These are phyloP conservation scores for Clonostachys chloroleuca DNA, from an alignment of 2,329 filamentous ascomycete species.

Conservation along the genomic window DNA sequence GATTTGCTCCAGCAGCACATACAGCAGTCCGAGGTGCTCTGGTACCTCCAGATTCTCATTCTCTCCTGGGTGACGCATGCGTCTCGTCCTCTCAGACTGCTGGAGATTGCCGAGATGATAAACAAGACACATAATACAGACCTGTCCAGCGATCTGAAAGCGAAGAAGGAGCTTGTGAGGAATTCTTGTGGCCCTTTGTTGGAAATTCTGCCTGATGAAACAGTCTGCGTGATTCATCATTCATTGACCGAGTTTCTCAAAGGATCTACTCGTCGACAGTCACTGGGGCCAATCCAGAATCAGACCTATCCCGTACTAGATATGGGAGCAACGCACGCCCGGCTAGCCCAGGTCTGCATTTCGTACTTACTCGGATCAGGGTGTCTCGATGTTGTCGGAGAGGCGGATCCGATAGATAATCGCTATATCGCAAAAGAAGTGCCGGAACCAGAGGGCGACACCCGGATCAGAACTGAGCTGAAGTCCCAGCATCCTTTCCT, in stretches of 20 bases:
- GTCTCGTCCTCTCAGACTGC: neutral
- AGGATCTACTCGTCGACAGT: neutral
- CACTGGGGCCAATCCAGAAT: neutral
- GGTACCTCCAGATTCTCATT: neutral
- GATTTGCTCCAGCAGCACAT: neutral
- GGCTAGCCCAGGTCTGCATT: neutral
- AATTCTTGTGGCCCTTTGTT: neutral
- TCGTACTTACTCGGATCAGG: neutral
- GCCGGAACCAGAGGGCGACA: no score
- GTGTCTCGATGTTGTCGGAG: neutral
- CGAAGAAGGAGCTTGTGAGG: neutral
- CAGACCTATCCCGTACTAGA: neutral
- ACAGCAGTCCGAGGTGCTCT: neutral
- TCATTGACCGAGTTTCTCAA: neutral
- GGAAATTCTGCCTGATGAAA: neutral
- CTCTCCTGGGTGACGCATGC: neutral
- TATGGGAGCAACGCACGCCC: neutral
- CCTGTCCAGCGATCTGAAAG: neutral
- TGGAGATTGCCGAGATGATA: neutral
- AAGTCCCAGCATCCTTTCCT: neutral
- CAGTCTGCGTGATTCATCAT: neutral
- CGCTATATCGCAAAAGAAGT: no score
- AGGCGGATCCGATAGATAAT: neutral
- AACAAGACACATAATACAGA: neutral
- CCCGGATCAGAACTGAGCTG: neutral